phyloP scores from a whole-genome alignment of 2,329 filamentous ascomycete species.

The Hypoxylon sp. region DNA sequence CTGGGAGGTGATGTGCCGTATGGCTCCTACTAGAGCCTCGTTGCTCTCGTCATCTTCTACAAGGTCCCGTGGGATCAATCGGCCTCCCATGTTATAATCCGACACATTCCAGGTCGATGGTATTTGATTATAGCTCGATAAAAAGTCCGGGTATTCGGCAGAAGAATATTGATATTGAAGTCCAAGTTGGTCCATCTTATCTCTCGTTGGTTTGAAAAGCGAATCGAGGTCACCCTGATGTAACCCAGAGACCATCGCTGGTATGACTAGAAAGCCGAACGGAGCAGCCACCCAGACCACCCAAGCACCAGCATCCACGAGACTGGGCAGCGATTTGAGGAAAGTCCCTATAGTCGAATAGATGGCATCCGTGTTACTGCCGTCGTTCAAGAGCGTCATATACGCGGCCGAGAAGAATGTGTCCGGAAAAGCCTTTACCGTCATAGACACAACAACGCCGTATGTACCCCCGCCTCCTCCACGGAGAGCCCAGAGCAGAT shows the following conservation, averaged over 20 bases:
- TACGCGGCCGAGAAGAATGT: conserved; percentile 25
- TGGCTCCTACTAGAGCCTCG: conserved; percentile 25
- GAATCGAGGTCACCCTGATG: conserved; percentile 21
- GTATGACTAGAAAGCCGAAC: conserved; percentile 34
- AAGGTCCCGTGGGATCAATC: conserved; percentile 35
- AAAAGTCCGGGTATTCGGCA: conserved; percentile 21
- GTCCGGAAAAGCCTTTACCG: conserved; percentile 32
- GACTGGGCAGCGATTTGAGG: conserved; percentile 24
- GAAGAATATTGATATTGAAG: conserved; percentile 34
- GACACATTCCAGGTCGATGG: conserved; percentile 39
- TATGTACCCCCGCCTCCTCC: conserved; percentile 73
- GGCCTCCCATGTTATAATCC: conserved; percentile 36
- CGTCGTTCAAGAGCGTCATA: conserved; percentile 25
- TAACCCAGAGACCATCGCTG: conserved; percentile 27
- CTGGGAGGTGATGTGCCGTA: conserved; percentile 30
- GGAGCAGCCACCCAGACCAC: conserved; percentile 28
- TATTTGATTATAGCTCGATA: conserved; percentile 25
- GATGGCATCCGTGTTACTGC: conserved; percentile 28
- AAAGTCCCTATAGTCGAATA: conserved; percentile 32
- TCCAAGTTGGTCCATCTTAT: conserved; percentile 23
- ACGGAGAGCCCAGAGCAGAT: conserved; percentile 74
- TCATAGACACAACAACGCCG: conserved; percentile 63
- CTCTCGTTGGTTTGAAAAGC: conserved; percentile 12
- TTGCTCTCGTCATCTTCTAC: conserved; percentile 19
- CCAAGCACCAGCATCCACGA: conserved; percentile 36